phyloP scores from a whole-genome alignment of 805 yeast species.

The Yamadazyma endophytica region DNA sequence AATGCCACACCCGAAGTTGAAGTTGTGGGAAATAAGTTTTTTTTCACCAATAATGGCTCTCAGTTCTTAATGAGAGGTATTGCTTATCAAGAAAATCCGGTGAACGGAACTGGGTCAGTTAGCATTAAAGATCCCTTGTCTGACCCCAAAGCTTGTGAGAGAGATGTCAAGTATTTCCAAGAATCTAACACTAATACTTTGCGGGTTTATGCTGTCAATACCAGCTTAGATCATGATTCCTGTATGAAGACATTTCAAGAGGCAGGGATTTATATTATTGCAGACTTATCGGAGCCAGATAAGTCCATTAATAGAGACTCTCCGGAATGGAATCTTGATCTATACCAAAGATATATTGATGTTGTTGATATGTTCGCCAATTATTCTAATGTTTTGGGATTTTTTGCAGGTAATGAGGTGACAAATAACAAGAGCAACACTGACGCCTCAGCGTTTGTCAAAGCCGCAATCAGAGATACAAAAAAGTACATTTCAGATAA shows the following conservation, averaged over 20 bases:
- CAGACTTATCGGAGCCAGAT: constrained; percentile 63
- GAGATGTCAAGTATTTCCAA: constrained; percentile 37
- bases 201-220: constrained; percentile 40
- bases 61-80: constrained; percentile 42
- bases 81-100: constrained; percentile 41
- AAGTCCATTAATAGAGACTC: constrained; percentile 68
- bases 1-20: constrained; percentile 30
- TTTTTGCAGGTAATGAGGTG: constrained; percentile 98
- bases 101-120: constrained; percentile 14
- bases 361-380: constrained; percentile 78
- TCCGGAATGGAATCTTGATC: constrained; percentile 73
- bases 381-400: constrained; percentile 83
- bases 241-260: constrained; percentile 43
- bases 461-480: constrained; percentile 91
- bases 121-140: constrained; percentile 38
- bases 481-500: constrained; percentile 66
- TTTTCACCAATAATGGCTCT: constrained; percentile 37
- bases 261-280: constrained; percentile 42
- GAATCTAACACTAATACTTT: constrained; percentile 38
- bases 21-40: constrained; percentile 41
- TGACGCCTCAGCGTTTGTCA: constrained; percentile 88
- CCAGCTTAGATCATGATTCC: constrained; percentile 32
- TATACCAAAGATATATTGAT: constrained; percentile 71
- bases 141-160: constrained; percentile 36
- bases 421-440: constrained; percentile 80